Percentiles rank a stretch among this genome's conserved stretches.
Evolutionary conservation across 2,329 filamentous ascomycete species (phyloP).

Genomic region (Ophiostoma ips): DNA sequence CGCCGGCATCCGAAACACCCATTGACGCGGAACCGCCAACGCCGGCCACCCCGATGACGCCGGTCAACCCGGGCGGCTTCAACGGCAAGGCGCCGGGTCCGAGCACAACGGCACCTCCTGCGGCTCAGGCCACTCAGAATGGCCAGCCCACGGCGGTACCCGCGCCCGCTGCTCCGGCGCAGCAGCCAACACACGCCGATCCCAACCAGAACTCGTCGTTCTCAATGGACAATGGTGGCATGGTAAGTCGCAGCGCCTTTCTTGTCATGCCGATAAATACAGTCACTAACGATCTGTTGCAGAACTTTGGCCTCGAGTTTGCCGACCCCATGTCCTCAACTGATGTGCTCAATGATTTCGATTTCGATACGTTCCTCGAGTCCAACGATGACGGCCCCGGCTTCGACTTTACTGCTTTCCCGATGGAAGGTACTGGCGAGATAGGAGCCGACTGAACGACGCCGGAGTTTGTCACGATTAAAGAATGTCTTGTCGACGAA

Average conservation of each 20-base stretch:
- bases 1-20: constrained; percentile 41
- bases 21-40: constrained; percentile 45
- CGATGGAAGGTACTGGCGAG: constrained; percentile 39
- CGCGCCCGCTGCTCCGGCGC: constrained; percentile 29
- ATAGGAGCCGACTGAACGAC: constrained; percentile 23
- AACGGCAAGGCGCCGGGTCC: constrained; percentile 23
- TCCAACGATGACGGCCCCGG: constrained; percentile 32
- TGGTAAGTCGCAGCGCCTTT: constrained; percentile 26
- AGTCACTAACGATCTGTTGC: background rate
- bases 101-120: constrained; percentile 19
- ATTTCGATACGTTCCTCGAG: constrained; percentile 53
- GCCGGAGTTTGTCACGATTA: background rate
- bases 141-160: constrained; percentile 32
- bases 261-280: background rate
- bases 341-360: constrained; percentile 52
- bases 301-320: constrained; percentile 39
- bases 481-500: background rate
- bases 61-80: constrained; percentile 38
- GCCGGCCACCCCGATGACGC: constrained; percentile 51
- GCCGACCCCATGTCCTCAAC: constrained; percentile 37
- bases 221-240: constrained; percentile 28
- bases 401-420: constrained; percentile 41
- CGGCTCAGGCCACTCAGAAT: constrained; percentile 23
- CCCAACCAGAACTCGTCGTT: constrained; percentile 30
- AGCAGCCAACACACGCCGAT: constrained; percentile 33